phyloP scores from a whole-genome alignment of 768 basidiomycete genomes.

The Lactarius quietus region DNA sequence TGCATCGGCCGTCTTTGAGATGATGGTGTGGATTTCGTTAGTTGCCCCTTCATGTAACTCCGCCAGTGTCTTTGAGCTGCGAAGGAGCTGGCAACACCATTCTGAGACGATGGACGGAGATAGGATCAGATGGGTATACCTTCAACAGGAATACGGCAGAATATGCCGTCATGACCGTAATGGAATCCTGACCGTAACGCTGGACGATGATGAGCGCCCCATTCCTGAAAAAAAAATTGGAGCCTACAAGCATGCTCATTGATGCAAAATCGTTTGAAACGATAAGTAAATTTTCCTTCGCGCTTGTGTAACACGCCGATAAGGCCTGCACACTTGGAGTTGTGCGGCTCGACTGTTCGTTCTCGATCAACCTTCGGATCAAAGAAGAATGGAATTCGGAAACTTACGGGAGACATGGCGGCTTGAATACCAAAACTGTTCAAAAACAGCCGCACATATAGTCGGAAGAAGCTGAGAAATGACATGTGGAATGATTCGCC shows the following conservation, averaged over 20 bases:
- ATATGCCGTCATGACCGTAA: slow-evolving; percentile 84
- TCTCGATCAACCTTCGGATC: slow-evolving; percentile 13
- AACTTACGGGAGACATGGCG: slow-evolving; percentile 52
- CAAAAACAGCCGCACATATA: slow-evolving; percentile 76
- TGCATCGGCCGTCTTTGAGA: slow-evolving; percentile 69
- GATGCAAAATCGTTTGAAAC: slow-evolving; percentile 69
- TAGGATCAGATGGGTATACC: slow-evolving; percentile 39
- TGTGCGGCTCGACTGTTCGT: slow-evolving; percentile 48
- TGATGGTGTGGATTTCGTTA: slow-evolving; percentile 61
- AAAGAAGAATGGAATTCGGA: slow-evolving; percentile 5
- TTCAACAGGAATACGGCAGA: slow-evolving; percentile 76
- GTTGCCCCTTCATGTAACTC: slow-evolving; percentile 59
- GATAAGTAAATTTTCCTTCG: slow-evolving; percentile 65
- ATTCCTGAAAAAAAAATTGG: neutral
- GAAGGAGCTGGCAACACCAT: slow-evolving; percentile 52
- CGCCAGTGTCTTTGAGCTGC: slow-evolving; percentile 53
- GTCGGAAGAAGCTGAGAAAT: slow-evolving; percentile 70
- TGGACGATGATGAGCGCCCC: slow-evolving; percentile 33
- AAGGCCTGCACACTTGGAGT: slow-evolving; percentile 65
- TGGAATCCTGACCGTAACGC: slow-evolving; percentile 83
- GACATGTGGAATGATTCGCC: slow-evolving; percentile 75
- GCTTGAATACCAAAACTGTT: slow-evolving; percentile 80
- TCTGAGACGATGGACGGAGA: slow-evolving; percentile 8
- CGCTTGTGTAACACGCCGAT: slow-evolving; percentile 69
- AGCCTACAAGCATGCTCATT: slow-evolving; percentile 67